A percentile compares a stretch with the other conserved stretches of the same genome.
Evolutionary conservation across 345 rosid species (phyloP).

Genomic region (Boechera retrofracta): DNA sequence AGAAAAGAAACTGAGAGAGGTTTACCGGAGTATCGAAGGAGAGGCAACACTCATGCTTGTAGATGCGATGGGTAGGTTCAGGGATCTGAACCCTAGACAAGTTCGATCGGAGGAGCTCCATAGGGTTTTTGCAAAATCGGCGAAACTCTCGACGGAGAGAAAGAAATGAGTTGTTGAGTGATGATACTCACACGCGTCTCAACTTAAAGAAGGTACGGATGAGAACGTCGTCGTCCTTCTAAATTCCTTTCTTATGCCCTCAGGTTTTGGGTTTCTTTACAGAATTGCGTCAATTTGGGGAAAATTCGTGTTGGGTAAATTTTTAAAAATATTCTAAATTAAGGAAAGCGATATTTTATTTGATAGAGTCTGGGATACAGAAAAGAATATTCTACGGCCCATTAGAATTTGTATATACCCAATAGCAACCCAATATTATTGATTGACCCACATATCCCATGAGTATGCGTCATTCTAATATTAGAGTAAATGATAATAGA

Average conservation of each 20-base stretch:
- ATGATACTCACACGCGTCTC: slow-evolving; percentile 1
- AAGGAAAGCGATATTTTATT: background rate
- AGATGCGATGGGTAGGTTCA: slow-evolving; percentile 96
- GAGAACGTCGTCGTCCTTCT: slow-evolving; percentile 40
- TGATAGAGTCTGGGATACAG: background rate
- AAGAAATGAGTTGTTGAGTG: slow-evolving; percentile 8
- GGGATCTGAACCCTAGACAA: slow-evolving; percentile 98
- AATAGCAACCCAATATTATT: slow-evolving; percentile 4
- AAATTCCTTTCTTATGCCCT: slow-evolving; percentile 26
- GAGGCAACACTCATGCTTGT: slow-evolving; percentile 96
- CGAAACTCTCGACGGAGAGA: slow-evolving; percentile 24
- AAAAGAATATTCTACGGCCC: background rate
- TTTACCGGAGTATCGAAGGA: slow-evolving; percentile 91
- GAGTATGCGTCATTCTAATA: too few relatives aligned
- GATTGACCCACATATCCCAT: background rate
- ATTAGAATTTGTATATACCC: slow-evolving; percentile 16
- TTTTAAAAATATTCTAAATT: background rate
- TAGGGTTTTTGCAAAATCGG: slow-evolving; percentile 42
- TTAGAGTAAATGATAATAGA: too few relatives aligned
- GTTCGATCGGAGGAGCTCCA: slow-evolving; percentile 93
- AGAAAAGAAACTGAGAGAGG: slow-evolving; percentile 19
- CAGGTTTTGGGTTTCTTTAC: slow-evolving; percentile 33
- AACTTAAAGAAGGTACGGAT: background rate
- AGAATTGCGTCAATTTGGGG: background rate
- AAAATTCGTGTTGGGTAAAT: background rate